Evolutionary conservation across 164 flowering plant species (phyloP), one percentile per base, ranked within the genome.

Genomic region (Hamamelis virginiana): DNA sequence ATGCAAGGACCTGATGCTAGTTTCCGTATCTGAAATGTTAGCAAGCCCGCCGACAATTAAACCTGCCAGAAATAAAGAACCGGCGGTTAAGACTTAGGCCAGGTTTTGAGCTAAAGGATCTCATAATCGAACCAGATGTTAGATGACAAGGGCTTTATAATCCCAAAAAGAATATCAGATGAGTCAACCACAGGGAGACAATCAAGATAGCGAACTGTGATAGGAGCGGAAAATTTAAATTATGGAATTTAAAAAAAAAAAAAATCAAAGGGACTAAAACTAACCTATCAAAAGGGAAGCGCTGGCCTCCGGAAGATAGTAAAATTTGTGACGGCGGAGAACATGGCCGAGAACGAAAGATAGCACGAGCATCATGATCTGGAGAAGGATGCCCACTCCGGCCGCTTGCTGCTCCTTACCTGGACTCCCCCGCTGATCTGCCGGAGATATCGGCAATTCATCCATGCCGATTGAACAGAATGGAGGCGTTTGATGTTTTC

Each of bases 291-390:
- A 77, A 48, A 96, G 92, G 33, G 99, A 93, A 72, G 96, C 99
- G 72, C 98, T 92, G 64, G 99, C 99, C 83, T 96, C 99, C 10
- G 99, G 99, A 21, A 96, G 84, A 72, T 90, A 91, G 66, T 90
- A 90, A 80, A 96, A 80, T 51, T 87, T 88, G 71, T 88, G 94
- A 27, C 99, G 96, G 58, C 99, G 86, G 18, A 96, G 89, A 48
- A 93, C 95, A 64, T 96, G 97, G 41, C 99, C 98, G 52, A 96
- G 89, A 33, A 96, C 94, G 79, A 96, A 96, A 18, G 99, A 91
- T 23, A 93, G 85, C 3, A 96, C 99, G 12, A 96, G 91, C 99
- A 96, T 96, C 97, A 93, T 93, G 75, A 96, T 96, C 90, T 96
- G 99, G 1, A 96, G 91, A 15, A 96, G 91, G 47, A 96, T 93